A percentile compares a stretch with the other conserved stretches of the same genome.
These are phyloP conservation scores for Trichophyton mentagrophytes DNA, from an alignment of 2,329 filamentous ascomycete species.

Conservation along the genomic window DNA sequence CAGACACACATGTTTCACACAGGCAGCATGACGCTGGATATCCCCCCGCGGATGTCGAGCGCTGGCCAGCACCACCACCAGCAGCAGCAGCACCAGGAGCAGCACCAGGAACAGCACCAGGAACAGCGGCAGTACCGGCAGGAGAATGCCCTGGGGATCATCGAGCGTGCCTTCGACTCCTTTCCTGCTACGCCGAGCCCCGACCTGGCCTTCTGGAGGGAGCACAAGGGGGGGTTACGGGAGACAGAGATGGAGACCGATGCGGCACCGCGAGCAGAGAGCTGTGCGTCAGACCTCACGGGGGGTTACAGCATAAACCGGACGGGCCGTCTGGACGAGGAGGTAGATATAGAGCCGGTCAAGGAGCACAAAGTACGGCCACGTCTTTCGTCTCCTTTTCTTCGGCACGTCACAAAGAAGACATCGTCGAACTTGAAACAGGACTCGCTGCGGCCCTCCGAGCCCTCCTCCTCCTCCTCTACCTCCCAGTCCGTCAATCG, in stretches of 20 bases:
- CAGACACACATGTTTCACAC: background rate
- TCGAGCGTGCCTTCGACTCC: background rate
- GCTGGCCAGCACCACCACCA: background rate
- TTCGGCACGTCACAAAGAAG: slow-evolving; percentile 29
- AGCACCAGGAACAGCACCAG: background rate
- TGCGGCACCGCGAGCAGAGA: background rate
- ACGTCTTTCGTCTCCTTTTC: slow-evolving; percentile 35
- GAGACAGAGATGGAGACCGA: background rate
- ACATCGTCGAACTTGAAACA: slow-evolving; percentile 25
- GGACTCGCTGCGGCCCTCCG: slow-evolving; percentile 25
- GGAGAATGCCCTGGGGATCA: background rate
- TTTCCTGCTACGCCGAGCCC: slow-evolving; percentile 1
- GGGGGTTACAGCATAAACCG: slow-evolving; percentile 1
- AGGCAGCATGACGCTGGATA: slow-evolving; percentile 4
- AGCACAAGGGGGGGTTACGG: background rate
- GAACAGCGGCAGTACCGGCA: background rate
- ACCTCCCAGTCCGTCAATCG: slow-evolving; percentile 36
- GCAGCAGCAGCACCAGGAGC: background rate
- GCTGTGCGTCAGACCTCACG: background rate
- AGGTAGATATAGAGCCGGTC: background rate
- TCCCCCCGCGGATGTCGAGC: slow-evolving; percentile 11
- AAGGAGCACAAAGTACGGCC: slow-evolving; percentile 23
- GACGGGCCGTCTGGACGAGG: background rate
- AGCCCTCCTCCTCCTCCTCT: slow-evolving; percentile 36
- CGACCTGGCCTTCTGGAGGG: background rate